Base-by-base conservation (phyloP, 257 asterid species). In the Plantago ovata region DNA sequence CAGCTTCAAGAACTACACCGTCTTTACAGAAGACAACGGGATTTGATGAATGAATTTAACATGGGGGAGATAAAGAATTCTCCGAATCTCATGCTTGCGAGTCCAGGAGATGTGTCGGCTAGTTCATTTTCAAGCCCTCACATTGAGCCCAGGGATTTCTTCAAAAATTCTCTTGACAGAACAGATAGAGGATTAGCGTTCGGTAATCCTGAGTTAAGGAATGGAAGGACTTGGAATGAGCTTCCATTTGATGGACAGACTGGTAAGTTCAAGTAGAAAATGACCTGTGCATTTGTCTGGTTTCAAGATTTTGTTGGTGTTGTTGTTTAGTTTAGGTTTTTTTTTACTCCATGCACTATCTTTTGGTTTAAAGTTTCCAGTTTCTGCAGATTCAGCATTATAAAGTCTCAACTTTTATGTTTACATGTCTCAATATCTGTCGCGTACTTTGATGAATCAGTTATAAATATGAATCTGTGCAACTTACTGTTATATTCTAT, bases 1-100 rank as follows among this genome's bases (percentile, higher is more conserved):
- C 85, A 89, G 96, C 77, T 81, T 64, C 89, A 64, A 69, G 96
- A 89, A 66, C 89, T 89, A 71, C 96, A 89, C 78, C 91, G 91
- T 40, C 73, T 89, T 38, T 84, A 83, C 60, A 72, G 74, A 63
- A 79, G 81, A 46, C 96, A 89, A 51, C 75, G 54, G 51, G 91
- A 83, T 71, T 79, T 89, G 73, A 83, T 81, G 94, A 75, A 63
- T 18, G 83, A 72, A 56, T 62, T 74, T 54, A 76, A 56, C 36
- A 28, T 28, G 36, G 36, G 0, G 36, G 36, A 28, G 36, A 28
- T 28, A 68, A 70, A 69, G 24, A 73, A 61, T 50, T 36, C 38
- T 13, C 18, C 55, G 1, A 49, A 18, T 38, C 50, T 38, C 33
- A 13, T 38, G 58, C 56, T 10, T 16, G 54, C 38, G 11, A 54